Percentiles rank a stretch among this genome's conserved stretches.
Conservation (phyloP, 352 stramenopile genomes). For the Globisporangium lucens region DNA sequence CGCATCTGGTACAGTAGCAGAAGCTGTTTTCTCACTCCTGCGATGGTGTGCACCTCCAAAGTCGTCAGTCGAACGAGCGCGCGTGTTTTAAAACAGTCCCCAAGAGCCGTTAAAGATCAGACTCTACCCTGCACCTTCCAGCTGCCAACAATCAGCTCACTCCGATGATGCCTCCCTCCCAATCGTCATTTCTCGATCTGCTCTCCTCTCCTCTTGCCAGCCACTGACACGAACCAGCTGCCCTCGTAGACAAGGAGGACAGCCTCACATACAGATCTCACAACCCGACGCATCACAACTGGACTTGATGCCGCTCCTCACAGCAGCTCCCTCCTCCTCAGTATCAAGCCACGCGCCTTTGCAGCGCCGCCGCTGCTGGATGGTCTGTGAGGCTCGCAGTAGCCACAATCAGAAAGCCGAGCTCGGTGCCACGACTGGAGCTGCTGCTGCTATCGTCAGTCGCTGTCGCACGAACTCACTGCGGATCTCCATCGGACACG, state of each 20-base stretch:
- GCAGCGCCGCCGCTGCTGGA: conserved; percentile 14
- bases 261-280: background rate
- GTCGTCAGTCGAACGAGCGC: background rate
- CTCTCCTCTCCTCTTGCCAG: background rate
- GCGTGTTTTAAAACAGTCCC: background rate
- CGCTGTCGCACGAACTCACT: conserved; percentile 11
- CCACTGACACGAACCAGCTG: background rate
- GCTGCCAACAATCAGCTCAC: too few species aligned
- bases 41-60: background rate
- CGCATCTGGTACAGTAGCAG: background rate
- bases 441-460: background rate
- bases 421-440: background rate
- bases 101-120: conserved; percentile 1
- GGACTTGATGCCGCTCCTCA: background rate
- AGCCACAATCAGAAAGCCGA: background rate
- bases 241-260: background rate
- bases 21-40: background rate
- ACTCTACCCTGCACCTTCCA: background rate
- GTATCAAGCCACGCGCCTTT: background rate
- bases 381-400: background rate
- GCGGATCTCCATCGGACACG: conserved; percentile 4
- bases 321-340: background rate
- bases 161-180: background rate
- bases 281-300: background rate
- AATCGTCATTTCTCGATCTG: background rate